A percentile compares a stretch with the other conserved stretches of the same genome.
Conservation (phyloP, 2,329 filamentous ascomycete genomes). For the Penicillium brevicompactum region DNA sequence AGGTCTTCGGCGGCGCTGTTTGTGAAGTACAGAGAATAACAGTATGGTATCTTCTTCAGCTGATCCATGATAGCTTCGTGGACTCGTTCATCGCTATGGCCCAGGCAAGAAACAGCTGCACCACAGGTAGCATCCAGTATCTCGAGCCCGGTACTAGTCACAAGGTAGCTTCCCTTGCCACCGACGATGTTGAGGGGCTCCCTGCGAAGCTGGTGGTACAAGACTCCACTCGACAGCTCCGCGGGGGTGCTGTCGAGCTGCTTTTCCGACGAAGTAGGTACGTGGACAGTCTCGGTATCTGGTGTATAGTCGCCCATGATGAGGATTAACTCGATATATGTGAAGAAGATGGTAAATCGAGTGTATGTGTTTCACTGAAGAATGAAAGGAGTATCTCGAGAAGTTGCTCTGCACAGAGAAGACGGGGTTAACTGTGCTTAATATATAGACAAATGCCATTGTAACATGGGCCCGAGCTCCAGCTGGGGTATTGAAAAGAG, state of each 20-base stretch:
- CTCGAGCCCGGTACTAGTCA: conserved; percentile 52
- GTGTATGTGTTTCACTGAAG: background rate
- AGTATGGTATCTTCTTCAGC: conserved; percentile 59
- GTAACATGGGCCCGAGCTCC: background rate
- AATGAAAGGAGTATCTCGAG: background rate
- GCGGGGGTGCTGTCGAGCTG: background rate
- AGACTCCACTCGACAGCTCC: conserved; percentile 35
- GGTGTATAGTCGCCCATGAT: conserved; percentile 26
- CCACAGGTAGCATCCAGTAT: conserved; percentile 73
- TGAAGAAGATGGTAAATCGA: background rate
- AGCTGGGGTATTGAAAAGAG: background rate
- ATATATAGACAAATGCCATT: background rate
- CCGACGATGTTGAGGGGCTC: conserved; percentile 47
- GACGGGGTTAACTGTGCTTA: background rate
- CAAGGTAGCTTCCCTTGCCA: conserved; percentile 51
- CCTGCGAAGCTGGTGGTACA: conserved; percentile 52
- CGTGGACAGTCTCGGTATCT: background rate
- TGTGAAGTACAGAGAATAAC: conserved; percentile 59
- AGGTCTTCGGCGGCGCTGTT: conserved; percentile 55
- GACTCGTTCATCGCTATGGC: conserved; percentile 65
- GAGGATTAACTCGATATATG: background rate
- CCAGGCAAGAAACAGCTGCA: conserved; percentile 71
- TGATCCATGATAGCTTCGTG: conserved; percentile 61
- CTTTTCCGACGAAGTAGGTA: background rate
- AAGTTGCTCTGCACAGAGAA: background rate